Base-by-base conservation (phyloP, 306 rosid species). In the Luffa acutangula region DNA sequence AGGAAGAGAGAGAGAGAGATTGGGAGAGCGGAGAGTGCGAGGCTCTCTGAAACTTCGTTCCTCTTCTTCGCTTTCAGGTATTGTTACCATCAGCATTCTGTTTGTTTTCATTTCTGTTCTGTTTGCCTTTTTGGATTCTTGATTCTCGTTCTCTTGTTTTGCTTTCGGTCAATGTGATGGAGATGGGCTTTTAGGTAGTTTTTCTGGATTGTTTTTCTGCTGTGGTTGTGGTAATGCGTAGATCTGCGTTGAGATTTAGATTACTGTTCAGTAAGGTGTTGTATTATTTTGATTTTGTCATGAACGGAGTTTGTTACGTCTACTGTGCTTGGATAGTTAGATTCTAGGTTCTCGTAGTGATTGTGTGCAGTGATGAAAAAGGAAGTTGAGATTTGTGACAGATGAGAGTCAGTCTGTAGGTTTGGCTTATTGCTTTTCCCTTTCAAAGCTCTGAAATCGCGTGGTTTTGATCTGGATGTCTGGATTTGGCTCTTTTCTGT, bases 1-100 rank as follows among this genome's bases (percentile, higher is more conserved):
- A 7, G 46, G 7, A 33, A 36, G 46, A 64, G 69, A 62, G 12
- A 64, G 45, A 64, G 72, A 36, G 72, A 65, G 48, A 65, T 36
- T 65, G 46, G 6, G 11, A 65, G 48, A 20, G 76, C 76, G 76
- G 76, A 70, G 54, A 45, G 37, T 70, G 2, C 54, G 56, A 45
- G 37, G 76, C 75, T 45, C 76, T 10, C 76, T 70, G 10, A 21
- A 70, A 45, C 76, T 70, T 21, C 54, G 56, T 18, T 45, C 56
- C 76, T 70, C 54, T 70, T 70, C 76, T 70, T 70, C 54, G 43
- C 76, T 70, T 70, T 70, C 76, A 70, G 76, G 76, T 45, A 70
- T 43, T 10, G 9, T 21, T 70, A 20, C 42, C 46, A 0, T 64
- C 45, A 9, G 15, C 49, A 39, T 39, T 66, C 33, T 37, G 73